Evolutionary conservation across 31 red algal species (phyloP).

Genomic region (Endocladia muricata): DNA sequence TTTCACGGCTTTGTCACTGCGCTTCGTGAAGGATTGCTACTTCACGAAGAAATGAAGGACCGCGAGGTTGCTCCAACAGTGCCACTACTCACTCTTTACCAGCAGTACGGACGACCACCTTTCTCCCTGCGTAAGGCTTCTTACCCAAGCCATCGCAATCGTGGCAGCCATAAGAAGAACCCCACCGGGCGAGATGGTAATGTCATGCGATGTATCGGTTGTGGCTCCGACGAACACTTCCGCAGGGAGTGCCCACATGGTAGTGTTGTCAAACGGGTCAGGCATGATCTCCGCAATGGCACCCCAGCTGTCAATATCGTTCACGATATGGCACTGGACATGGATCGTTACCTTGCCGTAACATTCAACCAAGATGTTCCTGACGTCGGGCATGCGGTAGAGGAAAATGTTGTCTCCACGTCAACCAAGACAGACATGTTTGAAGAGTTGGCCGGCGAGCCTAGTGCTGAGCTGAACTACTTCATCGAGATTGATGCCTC

Average conservation of each 20-base stretch:
- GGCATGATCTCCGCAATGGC: not conserved
- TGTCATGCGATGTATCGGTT: not conserved
- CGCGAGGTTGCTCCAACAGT: not conserved
- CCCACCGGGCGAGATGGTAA: not conserved
- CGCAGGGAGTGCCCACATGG: not conserved
- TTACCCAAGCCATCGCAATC: not conserved
- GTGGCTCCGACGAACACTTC: not conserved
- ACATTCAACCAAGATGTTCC: not conserved
- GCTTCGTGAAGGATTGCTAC: not conserved
- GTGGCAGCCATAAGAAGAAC: not conserved
- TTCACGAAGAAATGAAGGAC: not conserved
- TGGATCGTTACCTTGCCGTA: not conserved
- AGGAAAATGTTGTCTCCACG: not conserved
- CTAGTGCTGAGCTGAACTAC: not conserved
- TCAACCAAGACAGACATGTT: not conserved
- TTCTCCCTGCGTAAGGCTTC: not conserved
- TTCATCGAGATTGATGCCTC: not conserved
- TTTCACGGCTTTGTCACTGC: slow-evolving; percentile 1
- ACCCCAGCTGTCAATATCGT: not conserved
- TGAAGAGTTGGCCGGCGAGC: not conserved
- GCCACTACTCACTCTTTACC: not conserved
- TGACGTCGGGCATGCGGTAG: not conserved
- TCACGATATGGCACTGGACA: not conserved
- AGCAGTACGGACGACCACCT: slow-evolving; percentile 1
- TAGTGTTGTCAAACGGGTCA: not conserved